Conservation (phyloP, 371 early-diverging fungal genomes). For the Syncephalastrum sp. region DNA sequence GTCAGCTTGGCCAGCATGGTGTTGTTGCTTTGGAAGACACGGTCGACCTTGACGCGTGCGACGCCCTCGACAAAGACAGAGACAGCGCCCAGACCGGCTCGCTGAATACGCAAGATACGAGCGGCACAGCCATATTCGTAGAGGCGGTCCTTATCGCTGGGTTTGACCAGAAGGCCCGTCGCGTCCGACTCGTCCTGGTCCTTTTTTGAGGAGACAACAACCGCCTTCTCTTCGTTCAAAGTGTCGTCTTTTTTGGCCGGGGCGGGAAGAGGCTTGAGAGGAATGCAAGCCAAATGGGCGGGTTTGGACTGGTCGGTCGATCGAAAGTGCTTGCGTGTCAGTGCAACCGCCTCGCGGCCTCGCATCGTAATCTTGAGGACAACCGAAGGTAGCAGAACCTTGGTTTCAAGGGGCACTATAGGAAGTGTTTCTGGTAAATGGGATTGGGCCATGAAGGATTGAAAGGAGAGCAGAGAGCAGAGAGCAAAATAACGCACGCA, state of each 20-base stretch:
- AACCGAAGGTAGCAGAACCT: conserved; percentile 48
- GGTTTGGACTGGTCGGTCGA: conserved; percentile 21
- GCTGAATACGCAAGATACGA: conserved; percentile 38
- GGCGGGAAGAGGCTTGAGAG: conserved; percentile 9
- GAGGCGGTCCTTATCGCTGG: conserved; percentile 22
- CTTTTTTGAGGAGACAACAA: neutral
- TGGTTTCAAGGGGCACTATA: conserved; percentile 41
- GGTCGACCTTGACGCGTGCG: conserved; percentile 31
- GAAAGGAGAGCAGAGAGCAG: neutral
- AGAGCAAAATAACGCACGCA: conserved; percentile 2
- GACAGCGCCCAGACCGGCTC: conserved; percentile 34
- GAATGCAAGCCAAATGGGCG: conserved; percentile 26
- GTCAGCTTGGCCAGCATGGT: conserved; percentile 26
- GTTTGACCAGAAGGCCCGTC: conserved; percentile 13
- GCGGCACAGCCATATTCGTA: conserved; percentile 41
- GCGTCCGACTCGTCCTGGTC: conserved; percentile 9
- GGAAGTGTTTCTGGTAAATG: conserved; percentile 25
- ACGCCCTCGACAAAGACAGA: conserved; percentile 41
- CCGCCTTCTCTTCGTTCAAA: conserved; percentile 6
- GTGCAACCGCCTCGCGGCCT: conserved; percentile 35
- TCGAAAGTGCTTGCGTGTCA: conserved; percentile 29
- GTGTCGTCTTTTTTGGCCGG: neutral
- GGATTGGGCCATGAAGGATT: neutral
- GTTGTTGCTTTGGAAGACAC: conserved; percentile 10
- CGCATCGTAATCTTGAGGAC: conserved; percentile 34